Evolutionary conservation across 441 rosid species (phyloP).

Genomic region (Pelargonium citronellum): DNA sequence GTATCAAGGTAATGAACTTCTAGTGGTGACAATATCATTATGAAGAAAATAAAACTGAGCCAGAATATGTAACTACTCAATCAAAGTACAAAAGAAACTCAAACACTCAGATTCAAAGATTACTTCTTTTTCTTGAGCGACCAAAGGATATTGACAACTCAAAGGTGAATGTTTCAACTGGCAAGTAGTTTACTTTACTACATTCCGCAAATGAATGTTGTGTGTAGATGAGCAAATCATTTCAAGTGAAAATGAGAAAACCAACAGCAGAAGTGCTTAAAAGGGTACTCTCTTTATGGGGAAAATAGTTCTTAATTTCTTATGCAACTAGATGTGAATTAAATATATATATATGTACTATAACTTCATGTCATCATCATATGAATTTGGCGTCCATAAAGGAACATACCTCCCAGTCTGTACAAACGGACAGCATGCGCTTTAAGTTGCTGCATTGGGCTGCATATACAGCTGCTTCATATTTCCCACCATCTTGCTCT

Average conservation of each 20-base stretch:
- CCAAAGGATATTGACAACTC: neutral
- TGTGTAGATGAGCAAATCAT: no score
- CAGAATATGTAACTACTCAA: no score
- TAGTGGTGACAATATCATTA: neutral
- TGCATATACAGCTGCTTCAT: conserved; percentile 87
- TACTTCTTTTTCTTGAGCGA: neutral
- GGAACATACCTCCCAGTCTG: conserved; percentile 91
- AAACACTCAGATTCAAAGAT: no score
- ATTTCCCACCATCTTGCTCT: conserved; percentile 78
- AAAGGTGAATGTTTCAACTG: neutral
- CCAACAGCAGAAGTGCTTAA: neutral
- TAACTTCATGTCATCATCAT: conserved; percentile 2
- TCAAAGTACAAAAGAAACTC: no score
- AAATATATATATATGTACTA: no score
- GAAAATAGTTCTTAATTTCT: neutral
- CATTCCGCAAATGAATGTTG: no score
- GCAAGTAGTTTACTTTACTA: no score
- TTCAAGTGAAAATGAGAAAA: no score
- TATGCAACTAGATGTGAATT: neutral
- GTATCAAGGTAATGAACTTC: neutral
- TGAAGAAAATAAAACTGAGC: neutral
- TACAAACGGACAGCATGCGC: conserved; percentile 81
- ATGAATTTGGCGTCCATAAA: conserved; percentile 8
- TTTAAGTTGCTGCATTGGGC: conserved; percentile 80
- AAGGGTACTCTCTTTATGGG: neutral